A percentile compares a stretch with the other conserved stretches of the same genome.
Evolutionary conservation across 73 alveolate genomes (phyloP).

Genomic region (Tetrahymena thermophila): DNA sequence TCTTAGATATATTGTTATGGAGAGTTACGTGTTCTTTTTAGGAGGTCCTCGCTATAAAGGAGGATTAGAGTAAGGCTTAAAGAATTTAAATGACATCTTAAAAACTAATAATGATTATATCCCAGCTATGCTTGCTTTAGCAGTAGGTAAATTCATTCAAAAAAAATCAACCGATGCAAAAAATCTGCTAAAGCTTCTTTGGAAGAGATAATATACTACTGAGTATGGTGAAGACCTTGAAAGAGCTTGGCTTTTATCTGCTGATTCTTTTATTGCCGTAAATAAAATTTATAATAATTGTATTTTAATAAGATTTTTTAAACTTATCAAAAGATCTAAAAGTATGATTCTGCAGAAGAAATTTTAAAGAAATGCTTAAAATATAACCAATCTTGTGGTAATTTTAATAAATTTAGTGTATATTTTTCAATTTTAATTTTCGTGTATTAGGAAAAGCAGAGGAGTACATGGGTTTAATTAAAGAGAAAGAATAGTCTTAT

Average conservation of each 20-base stretch:
- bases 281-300: neutral
- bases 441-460: constrained; percentile 64
- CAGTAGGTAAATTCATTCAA: constrained; percentile 71
- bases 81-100: constrained; percentile 59
- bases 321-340: constrained; percentile 36
- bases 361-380: constrained; percentile 52
- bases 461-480: constrained; percentile 88
- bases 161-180: constrained; percentile 81
- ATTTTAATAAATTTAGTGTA: neutral
- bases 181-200: constrained; percentile 30
- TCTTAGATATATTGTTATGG: constrained; percentile 45
- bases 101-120: constrained; percentile 68
- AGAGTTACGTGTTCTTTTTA: constrained; percentile 72
- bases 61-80: constrained; percentile 60
- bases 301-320: neutral
- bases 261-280: constrained; percentile 76
- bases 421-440: neutral
- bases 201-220: constrained; percentile 10
- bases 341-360: constrained; percentile 78
- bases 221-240: constrained; percentile 82
- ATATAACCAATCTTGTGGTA: constrained; percentile 71
- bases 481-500: constrained; percentile 82
- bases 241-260: constrained; percentile 88
- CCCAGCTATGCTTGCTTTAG: constrained; percentile 87
- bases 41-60: constrained; percentile 64